phyloP scores from a whole-genome alignment of 1,139 yeast genomes.

The Blastobotrys ciferrii region DNA sequence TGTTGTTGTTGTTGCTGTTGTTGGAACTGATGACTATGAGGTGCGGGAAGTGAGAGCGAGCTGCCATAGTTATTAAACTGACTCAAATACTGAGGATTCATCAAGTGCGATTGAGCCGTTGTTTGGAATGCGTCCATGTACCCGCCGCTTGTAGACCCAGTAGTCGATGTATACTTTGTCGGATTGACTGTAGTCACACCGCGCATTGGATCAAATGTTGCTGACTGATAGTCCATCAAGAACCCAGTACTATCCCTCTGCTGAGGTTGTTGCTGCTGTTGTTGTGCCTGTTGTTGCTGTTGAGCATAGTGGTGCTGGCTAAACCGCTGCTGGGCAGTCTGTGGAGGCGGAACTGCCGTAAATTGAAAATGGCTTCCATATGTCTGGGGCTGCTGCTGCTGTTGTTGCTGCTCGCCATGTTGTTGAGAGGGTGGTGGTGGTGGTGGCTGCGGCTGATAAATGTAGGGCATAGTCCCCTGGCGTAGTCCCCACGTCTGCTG shows the following conservation, averaged over 20 bases:
- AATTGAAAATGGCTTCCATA: conserved; percentile 5
- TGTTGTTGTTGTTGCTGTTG: conserved; percentile 11
- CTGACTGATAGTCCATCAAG: conserved; percentile 10
- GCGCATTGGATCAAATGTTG: conserved; percentile 12
- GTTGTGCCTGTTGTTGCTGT: conserved; percentile 9
- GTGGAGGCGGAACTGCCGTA: conserved; percentile 11
- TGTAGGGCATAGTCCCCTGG: background rate
- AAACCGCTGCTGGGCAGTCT: conserved; percentile 9
- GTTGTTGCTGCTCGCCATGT: conserved; percentile 13
- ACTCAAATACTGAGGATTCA: conserved; percentile 6
- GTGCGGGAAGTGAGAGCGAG: conserved; percentile 1
- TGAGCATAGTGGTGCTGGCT: conserved; percentile 10
- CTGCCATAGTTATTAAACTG: conserved; percentile 6
- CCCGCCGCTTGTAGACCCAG: conserved; percentile 8
- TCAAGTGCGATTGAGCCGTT: background rate
- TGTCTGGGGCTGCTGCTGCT: conserved; percentile 2
- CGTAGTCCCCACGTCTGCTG: conserved; percentile 2
- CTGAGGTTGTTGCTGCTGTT: conserved; percentile 9
- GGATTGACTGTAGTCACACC: conserved; percentile 10
- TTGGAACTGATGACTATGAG: conserved; percentile 5
- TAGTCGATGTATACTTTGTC: conserved; percentile 21
- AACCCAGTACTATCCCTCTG: conserved; percentile 11
- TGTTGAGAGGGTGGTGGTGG: conserved; percentile 11
- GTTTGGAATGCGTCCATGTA: conserved; percentile 5
- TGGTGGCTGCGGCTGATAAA: conserved; percentile 11